These are phyloP conservation scores for Podospora appendiculata DNA, from an alignment of 495 filamentous ascomycete species.

Conservation along the genomic window DNA sequence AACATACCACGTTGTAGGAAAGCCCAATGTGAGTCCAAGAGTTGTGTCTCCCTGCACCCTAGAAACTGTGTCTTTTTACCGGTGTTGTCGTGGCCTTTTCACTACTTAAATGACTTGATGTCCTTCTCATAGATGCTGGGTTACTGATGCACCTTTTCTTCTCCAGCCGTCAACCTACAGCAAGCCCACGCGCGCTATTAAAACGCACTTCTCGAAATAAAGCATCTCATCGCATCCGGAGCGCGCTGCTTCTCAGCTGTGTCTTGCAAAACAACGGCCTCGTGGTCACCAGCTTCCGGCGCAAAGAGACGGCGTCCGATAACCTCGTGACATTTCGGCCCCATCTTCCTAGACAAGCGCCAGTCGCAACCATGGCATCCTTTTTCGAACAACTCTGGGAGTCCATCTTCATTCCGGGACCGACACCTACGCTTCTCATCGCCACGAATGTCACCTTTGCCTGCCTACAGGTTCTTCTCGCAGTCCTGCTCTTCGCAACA, in stretches of 20 bases:
- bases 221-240: too few relatives aligned
- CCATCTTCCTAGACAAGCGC: neutral
- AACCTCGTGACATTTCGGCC: neutral
- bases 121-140: neutral
- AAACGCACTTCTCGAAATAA: too few relatives aligned
- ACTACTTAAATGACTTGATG: neutral
- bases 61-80: slow-evolving; percentile 1
- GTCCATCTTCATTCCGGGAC: slow-evolving; percentile 85
- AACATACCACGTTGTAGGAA: neutral
- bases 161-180: neutral
- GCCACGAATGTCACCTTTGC: slow-evolving; percentile 90
- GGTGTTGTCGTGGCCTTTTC: neutral
- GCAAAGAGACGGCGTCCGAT: neutral
- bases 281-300: neutral
- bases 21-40: neutral
- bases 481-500: slow-evolving; percentile 70
- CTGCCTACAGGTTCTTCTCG: slow-evolving; percentile 69
- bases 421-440: slow-evolving; percentile 77
- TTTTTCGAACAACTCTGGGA: slow-evolving; percentile 80
- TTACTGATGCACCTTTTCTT: neutral
- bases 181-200: neutral
- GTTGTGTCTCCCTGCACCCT: neutral
- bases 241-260: too few relatives aligned
- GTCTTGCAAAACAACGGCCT: too few relatives aligned
- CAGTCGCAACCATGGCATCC: slow-evolving; percentile 53